phyloP scores from a whole-genome alignment of 1,284 basidiomycete genomes.

The Heliocybe sulcata region DNA sequence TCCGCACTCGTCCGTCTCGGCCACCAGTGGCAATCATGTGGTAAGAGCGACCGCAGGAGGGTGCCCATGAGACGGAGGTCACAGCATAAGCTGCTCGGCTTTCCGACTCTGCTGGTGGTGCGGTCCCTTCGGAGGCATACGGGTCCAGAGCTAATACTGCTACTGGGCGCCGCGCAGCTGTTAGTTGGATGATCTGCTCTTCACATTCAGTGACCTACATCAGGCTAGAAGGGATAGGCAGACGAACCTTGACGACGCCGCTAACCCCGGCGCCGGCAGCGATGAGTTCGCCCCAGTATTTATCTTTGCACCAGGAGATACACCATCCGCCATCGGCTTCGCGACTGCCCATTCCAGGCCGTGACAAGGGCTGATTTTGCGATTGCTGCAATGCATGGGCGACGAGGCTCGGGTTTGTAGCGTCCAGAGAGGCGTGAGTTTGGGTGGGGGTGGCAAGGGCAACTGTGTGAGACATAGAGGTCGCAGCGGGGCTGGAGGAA shows the following conservation, averaged over 20 bases:
- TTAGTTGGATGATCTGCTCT: slow-evolving; percentile 49
- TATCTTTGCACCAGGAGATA: slow-evolving; percentile 89
- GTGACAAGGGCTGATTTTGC: slow-evolving; percentile 31
- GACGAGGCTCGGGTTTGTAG: slow-evolving; percentile 44
- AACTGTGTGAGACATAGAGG: slow-evolving; percentile 39
- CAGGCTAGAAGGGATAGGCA: not conserved
- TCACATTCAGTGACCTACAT: not conserved
- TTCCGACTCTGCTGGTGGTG: slow-evolving; percentile 26
- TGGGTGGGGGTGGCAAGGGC: slow-evolving; percentile 66
- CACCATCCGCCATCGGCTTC: slow-evolving; percentile 90
- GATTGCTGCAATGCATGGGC: slow-evolving; percentile 57
- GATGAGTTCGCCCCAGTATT: slow-evolving; percentile 87
- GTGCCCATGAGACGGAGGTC: slow-evolving; percentile 84
- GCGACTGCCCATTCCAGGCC: slow-evolving; percentile 52
- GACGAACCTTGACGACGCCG: slow-evolving; percentile 68
- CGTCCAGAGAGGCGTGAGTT: slow-evolving; percentile 44
- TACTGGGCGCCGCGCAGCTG: slow-evolving; percentile 37
- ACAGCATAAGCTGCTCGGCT: slow-evolving; percentile 48
- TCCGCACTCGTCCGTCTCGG: slow-evolving; percentile 79
- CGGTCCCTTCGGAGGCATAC: slow-evolving; percentile 17
- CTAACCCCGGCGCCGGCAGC: slow-evolving; percentile 69
- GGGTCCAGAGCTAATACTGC: slow-evolving; percentile 26
- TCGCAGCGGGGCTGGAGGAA: slow-evolving; percentile 29
- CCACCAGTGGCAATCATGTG: slow-evolving; percentile 87
- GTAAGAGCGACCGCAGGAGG: slow-evolving; percentile 85